phyloP scores from a whole-genome alignment of 306 rosid genomes.

The Leucaena leucocephala region DNA sequence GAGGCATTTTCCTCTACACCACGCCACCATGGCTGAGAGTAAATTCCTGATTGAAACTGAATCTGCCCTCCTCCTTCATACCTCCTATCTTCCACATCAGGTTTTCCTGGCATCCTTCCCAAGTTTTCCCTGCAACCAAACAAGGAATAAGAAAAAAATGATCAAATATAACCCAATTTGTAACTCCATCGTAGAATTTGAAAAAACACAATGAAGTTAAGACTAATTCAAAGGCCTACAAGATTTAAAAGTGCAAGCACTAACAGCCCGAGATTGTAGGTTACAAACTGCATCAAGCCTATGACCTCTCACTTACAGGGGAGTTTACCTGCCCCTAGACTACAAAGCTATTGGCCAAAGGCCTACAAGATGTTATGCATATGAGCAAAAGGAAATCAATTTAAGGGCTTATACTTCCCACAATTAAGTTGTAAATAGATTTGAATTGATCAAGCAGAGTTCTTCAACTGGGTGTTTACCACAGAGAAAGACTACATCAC shows the following conservation, averaged over 20 bases:
- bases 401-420: neutral
- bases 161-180: constrained; percentile 27
- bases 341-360: neutral
- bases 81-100: constrained; percentile 51
- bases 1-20: constrained; percentile 48
- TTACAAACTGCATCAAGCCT: too few relatives aligned
- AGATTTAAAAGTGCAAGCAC: neutral
- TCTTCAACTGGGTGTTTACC: constrained; percentile 28
- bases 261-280: too few relatives aligned
- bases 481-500: constrained; percentile 18
- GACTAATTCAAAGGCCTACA: neutral
- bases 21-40: constrained; percentile 73
- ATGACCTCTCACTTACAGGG: too few relatives aligned
- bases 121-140: constrained; percentile 42
- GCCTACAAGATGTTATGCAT: neutral
- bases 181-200: constrained; percentile 27
- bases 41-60: constrained; percentile 49
- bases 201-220: constrained; percentile 14
- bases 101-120: constrained; percentile 72
- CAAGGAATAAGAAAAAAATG: constrained; percentile 17
- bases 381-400: neutral
- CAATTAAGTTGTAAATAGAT: constrained; percentile 2
- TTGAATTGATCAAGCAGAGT: constrained; percentile 21
- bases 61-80: constrained; percentile 39
- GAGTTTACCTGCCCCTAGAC: too few relatives aligned